Evolutionary conservation across 495 filamentous ascomycete genomes (phyloP).

Genomic region (Aspergillus baeticus): DNA sequence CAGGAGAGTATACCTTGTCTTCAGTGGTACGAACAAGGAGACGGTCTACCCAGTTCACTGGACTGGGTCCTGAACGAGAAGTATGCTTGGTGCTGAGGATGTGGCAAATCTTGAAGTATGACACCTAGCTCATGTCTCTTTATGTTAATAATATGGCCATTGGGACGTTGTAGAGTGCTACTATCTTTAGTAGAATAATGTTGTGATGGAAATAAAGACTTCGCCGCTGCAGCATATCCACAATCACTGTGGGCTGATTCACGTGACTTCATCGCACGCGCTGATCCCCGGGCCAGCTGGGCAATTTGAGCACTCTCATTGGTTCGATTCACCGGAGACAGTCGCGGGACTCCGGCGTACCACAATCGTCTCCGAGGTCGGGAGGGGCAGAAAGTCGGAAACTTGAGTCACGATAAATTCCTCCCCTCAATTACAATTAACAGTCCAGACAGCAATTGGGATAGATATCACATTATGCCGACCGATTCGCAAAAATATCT

Average conservation of each 20-base stretch:
- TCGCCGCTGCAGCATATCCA: too few species aligned
- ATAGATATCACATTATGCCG: background rate
- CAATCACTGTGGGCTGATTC: too few species aligned
- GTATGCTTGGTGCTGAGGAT: conserved; percentile 5
- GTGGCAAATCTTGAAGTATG: too few species aligned
- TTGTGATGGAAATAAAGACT: background rate
- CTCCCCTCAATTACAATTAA: background rate
- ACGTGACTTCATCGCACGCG: too few species aligned
- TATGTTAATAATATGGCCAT: background rate
- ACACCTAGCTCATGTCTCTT: too few species aligned
- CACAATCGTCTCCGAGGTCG: background rate
- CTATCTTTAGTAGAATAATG: too few species aligned
- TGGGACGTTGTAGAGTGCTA: too few species aligned
- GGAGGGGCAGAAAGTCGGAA: background rate
- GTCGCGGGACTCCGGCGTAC: too few species aligned
- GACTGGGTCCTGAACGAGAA: conserved; percentile 10
- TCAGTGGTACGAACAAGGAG: background rate
- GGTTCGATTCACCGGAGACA: background rate
- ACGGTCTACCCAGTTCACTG: background rate
- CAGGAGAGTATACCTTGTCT: background rate
- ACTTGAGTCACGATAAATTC: background rate
- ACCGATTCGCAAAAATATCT: background rate
- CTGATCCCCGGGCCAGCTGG: too few species aligned
- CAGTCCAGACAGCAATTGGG: background rate
- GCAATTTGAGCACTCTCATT: too few species aligned